phyloP scores from a whole-genome alignment of 345 rosid species.

The Populus pruinosa region DNA sequence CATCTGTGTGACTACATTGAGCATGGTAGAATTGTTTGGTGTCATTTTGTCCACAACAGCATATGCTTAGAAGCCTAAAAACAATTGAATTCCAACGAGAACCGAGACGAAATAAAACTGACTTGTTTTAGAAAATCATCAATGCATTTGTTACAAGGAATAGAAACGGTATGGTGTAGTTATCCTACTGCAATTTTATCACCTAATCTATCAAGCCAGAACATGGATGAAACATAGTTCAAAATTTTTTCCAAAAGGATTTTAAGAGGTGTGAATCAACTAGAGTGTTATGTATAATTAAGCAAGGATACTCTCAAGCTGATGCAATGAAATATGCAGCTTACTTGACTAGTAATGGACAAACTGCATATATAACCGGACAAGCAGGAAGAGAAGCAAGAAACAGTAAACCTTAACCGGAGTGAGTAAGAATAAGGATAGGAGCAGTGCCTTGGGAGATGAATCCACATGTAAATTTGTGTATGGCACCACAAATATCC shows the following conservation, averaged over 20 bases:
- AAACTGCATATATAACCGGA: constrained; percentile 5
- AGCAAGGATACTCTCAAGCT: not conserved
- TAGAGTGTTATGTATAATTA: not conserved
- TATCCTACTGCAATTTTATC: not conserved
- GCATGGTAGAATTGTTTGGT: not conserved
- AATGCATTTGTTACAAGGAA: not conserved
- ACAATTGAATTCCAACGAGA: not conserved
- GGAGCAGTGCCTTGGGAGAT: constrained; percentile 52
- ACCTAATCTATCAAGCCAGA: not conserved
- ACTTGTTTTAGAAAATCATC: not conserved
- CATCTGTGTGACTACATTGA: not conserved
- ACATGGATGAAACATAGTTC: not conserved
- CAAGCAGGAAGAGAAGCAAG: constrained; percentile 39
- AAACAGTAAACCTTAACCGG: constrained; percentile 49
- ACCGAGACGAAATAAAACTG: not conserved
- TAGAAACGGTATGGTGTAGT: not conserved
- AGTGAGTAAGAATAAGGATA: constrained; percentile 51
- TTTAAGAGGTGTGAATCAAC: not conserved
- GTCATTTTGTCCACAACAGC: not conserved
- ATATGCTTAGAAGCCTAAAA: not conserved
- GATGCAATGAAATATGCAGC: not conserved
- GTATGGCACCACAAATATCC: constrained; percentile 41
- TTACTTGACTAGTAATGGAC: constrained; percentile 5
- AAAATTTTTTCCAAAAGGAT: not conserved
- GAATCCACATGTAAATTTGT: constrained; percentile 45